Base-by-base conservation (phyloP, 2,329 filamentous ascomycete species). In the Trichoderma breve region DNA sequence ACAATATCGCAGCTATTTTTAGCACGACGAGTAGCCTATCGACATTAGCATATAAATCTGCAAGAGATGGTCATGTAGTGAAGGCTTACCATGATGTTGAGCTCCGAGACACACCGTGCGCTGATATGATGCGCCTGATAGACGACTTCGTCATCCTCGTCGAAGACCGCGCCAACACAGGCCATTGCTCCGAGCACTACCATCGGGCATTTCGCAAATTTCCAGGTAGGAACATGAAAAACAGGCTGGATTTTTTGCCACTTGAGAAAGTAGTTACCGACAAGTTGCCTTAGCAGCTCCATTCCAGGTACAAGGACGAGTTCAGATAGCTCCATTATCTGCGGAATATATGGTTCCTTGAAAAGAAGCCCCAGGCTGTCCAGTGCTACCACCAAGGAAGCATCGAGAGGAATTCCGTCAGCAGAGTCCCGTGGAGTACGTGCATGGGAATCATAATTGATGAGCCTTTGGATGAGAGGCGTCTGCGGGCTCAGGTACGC, bases 231-330 rank as follows among this genome's bases (percentile, higher is more conserved):
- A n/a, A 73, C 43, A 61, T 80, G 79, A 15, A 80, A 73, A 14
- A 80, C 76, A 1, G 79, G 76, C 43, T 78, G 75, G 51, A 80
- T 76, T 3, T 75, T 73, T 51, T 80, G 78, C 63, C 80, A 80
- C 9, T 63, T 58, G 3, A 73, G 47, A 6, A 80, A 76, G 62
- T 78, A 80, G 2, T 74, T 72, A 28, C 76, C 73, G 4, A 77
- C 66, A 18, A 79, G 73, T 14, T 72, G 73, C 53, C 75, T 73
- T 3, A 80, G 71, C 32, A 78, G 57, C 14, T 73, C 51, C 1
- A 76, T 72, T 1, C 75, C 78, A 9, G 75, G 73, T 1, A 62
- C 36, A 15, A 53, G 6, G n/a, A 26, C 9, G 24, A 73, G 72
- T 34, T 24, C 43, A n/a, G 58, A 15, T 24, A 36, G 24, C n/a